phyloP scores from a whole-genome alignment of 164 flowering plant genomes.

The Chimonanthus salicifolius region DNA sequence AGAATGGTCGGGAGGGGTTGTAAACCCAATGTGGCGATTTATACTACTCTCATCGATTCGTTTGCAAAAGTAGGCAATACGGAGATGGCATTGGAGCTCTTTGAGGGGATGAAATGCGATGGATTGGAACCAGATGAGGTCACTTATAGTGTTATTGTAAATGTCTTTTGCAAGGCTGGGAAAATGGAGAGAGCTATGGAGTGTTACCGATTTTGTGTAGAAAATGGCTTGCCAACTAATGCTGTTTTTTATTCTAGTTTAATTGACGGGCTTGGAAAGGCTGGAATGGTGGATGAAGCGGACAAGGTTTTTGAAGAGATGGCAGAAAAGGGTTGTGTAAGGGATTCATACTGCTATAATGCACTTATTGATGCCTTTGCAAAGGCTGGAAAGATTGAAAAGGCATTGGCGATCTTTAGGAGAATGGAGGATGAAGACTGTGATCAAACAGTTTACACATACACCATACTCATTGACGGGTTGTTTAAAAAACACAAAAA shows the following conservation, averaged over 20 bases:
- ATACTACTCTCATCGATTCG: conserved; percentile 74
- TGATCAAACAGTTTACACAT: conserved; percentile 85
- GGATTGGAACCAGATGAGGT: conserved; percentile 79
- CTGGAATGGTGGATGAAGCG: conserved; percentile 74
- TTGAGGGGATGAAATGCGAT: conserved; percentile 70
- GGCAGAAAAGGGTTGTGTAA: conserved; percentile 58
- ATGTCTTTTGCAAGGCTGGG: conserved; percentile 69
- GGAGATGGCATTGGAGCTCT: conserved; percentile 53
- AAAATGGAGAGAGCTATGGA: conserved; percentile 68
- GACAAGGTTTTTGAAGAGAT: conserved; percentile 74
- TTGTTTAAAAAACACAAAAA: conserved; percentile 69
- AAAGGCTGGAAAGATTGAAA: conserved; percentile 61
- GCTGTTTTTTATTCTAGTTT: conserved; percentile 69
- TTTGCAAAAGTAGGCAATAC: conserved; percentile 54
- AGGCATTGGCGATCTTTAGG: conserved; percentile 57
- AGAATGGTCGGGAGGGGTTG: conserved; percentile 51
- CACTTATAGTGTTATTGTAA: conserved; percentile 68
- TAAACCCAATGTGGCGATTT: conserved; percentile 68
- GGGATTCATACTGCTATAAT: conserved; percentile 91
- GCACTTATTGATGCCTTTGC: conserved; percentile 73
- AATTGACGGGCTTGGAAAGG: conserved; percentile 86
- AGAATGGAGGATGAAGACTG: conserved; percentile 87
- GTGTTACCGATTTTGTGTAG: conserved; percentile 43
- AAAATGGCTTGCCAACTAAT: conserved; percentile 45
- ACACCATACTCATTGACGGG: conserved; percentile 74